Evolutionary conservation across 768 basidiomycete genomes (phyloP).

Genomic region (Boletus fagicola): DNA sequence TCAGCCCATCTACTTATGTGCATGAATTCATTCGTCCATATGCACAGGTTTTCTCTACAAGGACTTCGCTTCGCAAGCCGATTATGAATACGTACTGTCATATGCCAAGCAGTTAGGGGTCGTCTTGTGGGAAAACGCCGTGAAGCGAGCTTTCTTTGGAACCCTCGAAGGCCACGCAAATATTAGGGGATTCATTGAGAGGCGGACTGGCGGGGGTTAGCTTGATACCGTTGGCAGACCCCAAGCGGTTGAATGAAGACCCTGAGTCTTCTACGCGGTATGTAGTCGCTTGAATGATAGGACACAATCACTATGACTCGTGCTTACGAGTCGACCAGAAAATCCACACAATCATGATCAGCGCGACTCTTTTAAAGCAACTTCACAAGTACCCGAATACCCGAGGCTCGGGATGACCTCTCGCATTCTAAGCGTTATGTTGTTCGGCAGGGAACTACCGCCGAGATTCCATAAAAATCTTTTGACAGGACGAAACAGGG

Average conservation of each 20-base stretch:
- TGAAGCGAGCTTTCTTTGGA: conserved; percentile 80
- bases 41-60: conserved; percentile 80
- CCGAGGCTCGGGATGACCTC: conserved; percentile 19
- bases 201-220: conserved; percentile 49
- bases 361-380: conserved; percentile 1
- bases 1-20: conserved; percentile 9
- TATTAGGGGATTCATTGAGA: conserved; percentile 77
- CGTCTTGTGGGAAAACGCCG: conserved; percentile 77
- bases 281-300: conserved; percentile 7
- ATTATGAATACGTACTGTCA: conserved; percentile 82
- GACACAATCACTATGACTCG: background rate
- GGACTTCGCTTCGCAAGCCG: conserved; percentile 79
- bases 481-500: background rate
- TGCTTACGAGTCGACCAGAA: background rate
- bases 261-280: conserved; percentile 1
- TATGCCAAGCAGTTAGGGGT: conserved; percentile 83
- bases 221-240: background rate
- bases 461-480: background rate
- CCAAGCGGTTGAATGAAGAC: conserved; percentile 1
- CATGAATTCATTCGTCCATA: conserved; percentile 3
- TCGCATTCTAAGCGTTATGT: conserved; percentile 3
- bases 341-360: conserved; percentile 16
- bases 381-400: background rate
- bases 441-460: conserved; percentile 5
- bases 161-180: conserved; percentile 74